Conservation (phyloP, 768 basidiomycete species). For the Pholiota conissans region DNA sequence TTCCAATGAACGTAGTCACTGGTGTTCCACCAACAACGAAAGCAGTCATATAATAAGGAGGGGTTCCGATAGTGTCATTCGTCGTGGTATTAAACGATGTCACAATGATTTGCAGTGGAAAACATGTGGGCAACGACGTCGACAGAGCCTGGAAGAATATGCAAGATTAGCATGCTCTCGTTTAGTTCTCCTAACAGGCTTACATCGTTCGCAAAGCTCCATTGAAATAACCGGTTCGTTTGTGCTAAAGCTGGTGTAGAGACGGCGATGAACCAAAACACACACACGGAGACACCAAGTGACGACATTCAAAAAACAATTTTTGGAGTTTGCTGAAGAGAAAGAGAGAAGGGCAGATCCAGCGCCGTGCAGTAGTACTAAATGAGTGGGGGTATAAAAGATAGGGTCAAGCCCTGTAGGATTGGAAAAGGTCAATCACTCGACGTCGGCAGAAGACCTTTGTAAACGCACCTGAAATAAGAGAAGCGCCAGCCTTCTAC, state of each 20-base stretch:
- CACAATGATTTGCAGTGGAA: conserved; percentile 24
- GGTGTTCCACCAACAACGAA: conserved; percentile 37
- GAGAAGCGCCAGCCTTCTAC: neutral
- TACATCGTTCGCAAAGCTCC: conserved; percentile 19
- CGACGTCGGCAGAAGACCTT: no score
- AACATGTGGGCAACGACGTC: conserved; percentile 27
- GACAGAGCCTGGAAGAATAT: conserved; percentile 12
- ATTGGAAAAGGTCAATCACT: no score
- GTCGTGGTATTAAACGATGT: conserved; percentile 19
- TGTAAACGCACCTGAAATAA: neutral
- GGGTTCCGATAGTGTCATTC: conserved; percentile 18
- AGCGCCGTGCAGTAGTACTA: neutral
- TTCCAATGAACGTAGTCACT: conserved; percentile 35
- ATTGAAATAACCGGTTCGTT: conserved; percentile 18
- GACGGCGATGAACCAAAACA: neutral
- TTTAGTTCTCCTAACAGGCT: neutral
- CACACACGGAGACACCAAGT: neutral
- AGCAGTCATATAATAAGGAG: conserved; percentile 46
- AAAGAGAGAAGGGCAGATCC: neutral
- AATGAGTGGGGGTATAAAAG: neutral
- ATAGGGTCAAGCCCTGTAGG: neutral
- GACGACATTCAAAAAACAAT: neutral
- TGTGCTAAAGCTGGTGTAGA: conserved; percentile 8
- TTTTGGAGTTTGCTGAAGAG: neutral
- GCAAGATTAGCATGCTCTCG: neutral